These are phyloP conservation scores for Pestalotiopsis sp. DNA, from an alignment of 2,329 filamentous ascomycete genomes.

Conservation along the genomic window DNA sequence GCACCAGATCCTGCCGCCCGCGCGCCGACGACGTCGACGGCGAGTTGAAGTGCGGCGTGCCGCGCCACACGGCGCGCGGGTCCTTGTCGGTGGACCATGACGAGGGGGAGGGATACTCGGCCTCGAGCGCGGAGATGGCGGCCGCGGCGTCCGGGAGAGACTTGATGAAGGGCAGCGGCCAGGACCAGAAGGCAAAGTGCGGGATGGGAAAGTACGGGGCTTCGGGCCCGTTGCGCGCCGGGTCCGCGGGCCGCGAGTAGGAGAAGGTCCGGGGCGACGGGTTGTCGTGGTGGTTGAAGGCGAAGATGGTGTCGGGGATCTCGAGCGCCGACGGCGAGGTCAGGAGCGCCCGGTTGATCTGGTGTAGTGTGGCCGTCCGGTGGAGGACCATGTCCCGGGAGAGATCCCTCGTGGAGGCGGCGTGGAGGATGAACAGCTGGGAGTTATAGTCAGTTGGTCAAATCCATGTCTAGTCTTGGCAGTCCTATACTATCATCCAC, in stretches of 20 bases:
- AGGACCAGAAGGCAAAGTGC: conserved; percentile 59
- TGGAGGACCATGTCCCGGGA: conserved; percentile 49
- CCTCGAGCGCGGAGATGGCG: conserved; percentile 41
- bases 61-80: conserved; percentile 51
- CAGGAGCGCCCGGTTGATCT: conserved; percentile 54
- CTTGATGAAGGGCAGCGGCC: conserved; percentile 53
- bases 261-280: conserved; percentile 46
- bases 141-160: conserved; percentile 42
- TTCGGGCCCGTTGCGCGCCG: conserved; percentile 27
- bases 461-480: neutral
- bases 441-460: neutral
- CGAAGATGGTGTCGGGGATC: conserved; percentile 54
- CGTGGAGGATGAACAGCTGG: conserved; percentile 47
- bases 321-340: conserved; percentile 45
- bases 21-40: conserved; percentile 42
- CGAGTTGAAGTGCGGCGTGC: conserved; percentile 53
- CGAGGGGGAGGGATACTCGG: conserved; percentile 8
- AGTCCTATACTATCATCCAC: neutral
- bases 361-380: conserved; percentile 54
- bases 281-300: conserved; percentile 54
- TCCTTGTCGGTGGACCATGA: conserved; percentile 36
- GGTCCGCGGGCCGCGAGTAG: conserved; percentile 54
- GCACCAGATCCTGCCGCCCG: conserved; percentile 43
- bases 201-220: conserved; percentile 52
- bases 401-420: conserved; percentile 41